Base-by-base conservation (phyloP, 2,329 filamentous ascomycete species). In the Penicillium sp. region DNA sequence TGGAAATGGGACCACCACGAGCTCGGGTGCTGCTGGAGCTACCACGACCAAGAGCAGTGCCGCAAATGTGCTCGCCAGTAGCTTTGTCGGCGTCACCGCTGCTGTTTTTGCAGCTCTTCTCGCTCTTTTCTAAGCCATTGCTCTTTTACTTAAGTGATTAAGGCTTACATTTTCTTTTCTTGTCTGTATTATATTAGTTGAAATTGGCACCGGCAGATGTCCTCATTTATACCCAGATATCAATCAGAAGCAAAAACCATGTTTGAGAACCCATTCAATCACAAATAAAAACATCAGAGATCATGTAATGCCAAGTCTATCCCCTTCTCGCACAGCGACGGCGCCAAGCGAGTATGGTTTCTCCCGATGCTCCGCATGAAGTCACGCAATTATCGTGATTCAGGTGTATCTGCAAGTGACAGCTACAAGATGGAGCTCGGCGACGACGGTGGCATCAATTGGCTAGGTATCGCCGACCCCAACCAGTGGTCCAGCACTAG, bases 401-500 rank as follows among this genome's bases (percentile, higher is more conserved):
- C n/a, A 19, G 24, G 22, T 5, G 8, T 8, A 47, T 26, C 22
- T 4, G n/a, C 38, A 17, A 47, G 7, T 17, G 24, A 50, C 2
- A 30, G 5, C 49, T 22, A 2, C 1, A 22, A 51, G 30, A 51
- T 35, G 30, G 28, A 35, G 30, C 30, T 35, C 49, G 51, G 51
- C 22, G 51, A 40, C 28, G 17, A 24, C 4, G n/a, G 17, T 26
- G 22, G 8, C 35, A 28, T 54, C 35, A 28, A 54, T 37, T 38
- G 51, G 51, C 37, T 22, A 3, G 17, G 76, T 51, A 72, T 70
- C 7, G 76, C 78, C 24, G 65, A 68, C 2, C 75, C 76, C 71
- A 71, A 37, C 53, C 19, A 50, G 10, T 3, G 9, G 30, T 33
- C 10, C 30, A 33, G 5, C 55, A 17, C 40, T 47, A 35, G 9